Evolutionary conservation across 129 eudicot species (phyloP), one percentile per base, ranked within the genome.

Genomic region (Arctium lappa): DNA sequence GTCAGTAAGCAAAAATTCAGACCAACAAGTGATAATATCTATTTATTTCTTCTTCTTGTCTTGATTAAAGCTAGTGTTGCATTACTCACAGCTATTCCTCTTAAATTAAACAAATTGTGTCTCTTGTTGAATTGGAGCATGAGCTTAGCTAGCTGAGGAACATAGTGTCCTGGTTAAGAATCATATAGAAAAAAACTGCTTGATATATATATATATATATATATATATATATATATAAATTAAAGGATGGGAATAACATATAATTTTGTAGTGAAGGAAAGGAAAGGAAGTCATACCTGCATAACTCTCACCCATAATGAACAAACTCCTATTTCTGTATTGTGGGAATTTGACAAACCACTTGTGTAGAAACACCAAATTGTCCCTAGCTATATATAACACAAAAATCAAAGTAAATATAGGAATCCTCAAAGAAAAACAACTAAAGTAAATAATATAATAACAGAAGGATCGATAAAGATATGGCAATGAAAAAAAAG

Each of bases 291-390:
- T 22, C 27, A 22, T 22, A 22, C 27, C 27, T 22, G 0, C 27
- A 22, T 22, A 22, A 32, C 92, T 89, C 78, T 89, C 92, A 15
- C 92, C 89, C 4, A 89, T 74, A 2, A 89, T 80, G 82, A 80
- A 89, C 86, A 89, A 78, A 70, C 68, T 74, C 13, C 82, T 83
- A 74, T 87, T 69, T 29, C 60, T 77, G 33, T 86, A 89, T 63
- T 81, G 82, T 7, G 92, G 89, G 69, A 80, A 89, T 69, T 89
- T 86, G 32, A 73, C 46, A 44, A 89, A 86, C 92, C 92, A 89
- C 7, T 60, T 80, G 63, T 48, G 81, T 82, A 89, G 33, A 84
- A 86, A 89, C 69, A 80, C 70, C 5, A 89, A 82, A 81, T 89
- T 89, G 79, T 89, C 89, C 82, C 81, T 86, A 36, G 92, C 92